Evolutionary conservation across 2,329 filamentous ascomycete genomes (phyloP), one percentile per base, ranked within the genome.

Genomic region (Trichoderma polysporum): DNA sequence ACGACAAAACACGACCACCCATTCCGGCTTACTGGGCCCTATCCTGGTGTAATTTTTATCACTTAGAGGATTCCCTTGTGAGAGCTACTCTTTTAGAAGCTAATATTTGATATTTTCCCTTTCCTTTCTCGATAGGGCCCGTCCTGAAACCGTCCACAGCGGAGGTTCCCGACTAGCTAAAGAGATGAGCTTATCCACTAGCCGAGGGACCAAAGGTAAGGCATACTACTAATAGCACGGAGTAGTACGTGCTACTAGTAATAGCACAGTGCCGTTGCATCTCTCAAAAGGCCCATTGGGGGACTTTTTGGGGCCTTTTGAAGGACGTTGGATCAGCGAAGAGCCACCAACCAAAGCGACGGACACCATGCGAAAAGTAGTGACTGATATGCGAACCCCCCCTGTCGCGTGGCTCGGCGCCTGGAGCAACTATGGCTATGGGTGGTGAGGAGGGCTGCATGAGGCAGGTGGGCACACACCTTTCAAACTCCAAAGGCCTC

Each of bases 401-500:
- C 58, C 31, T 33, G 58, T 61, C 58, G 57, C 31, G 31, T 60
- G 57, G 41, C 57, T 29, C 19, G 45, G 45, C 41, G 45, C 57
- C 57, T 35, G 31, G 29, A 22, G 41, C 17, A 19, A 35, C 33
- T 35, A 27, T 22, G 25, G 10, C 39, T n/a, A 35, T 41, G 57
- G 57, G 31, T 49, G 57, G 31, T 49, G 22, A 49, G 45, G 19
- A 61, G 29, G 58, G 12, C 58, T 31, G 41, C 58, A 27, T 61
- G 41, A 35, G 58, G 58, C 58, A 61, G 58, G 58, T 37, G 58
- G 45, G 29, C 58, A 61, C 58, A 37, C 41, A 13, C n/a, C 37
- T 41, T 61, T 29, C 12, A 22, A 22, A 29, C 4, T 7, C 15
- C 13, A 17, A 6, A n/a, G n/a, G 35, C 37, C 37, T 25, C 45